Percentiles rank a stretch among this genome's conserved stretches.
phyloP scores from a whole-genome alignment of 768 basidiomycete genomes.

The Auriscalpium orientale region DNA sequence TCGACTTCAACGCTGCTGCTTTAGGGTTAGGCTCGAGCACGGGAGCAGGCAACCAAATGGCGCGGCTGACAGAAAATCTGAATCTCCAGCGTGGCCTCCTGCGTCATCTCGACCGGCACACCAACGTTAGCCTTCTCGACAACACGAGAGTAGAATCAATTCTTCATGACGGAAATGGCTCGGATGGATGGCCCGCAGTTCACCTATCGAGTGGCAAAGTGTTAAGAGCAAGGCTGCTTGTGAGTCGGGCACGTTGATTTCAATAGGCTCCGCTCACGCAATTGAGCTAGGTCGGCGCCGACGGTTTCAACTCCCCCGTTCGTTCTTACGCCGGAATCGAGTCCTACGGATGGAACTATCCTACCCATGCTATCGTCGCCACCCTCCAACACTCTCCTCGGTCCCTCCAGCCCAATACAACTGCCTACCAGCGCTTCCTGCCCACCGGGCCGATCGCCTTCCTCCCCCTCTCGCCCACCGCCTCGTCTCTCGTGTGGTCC shows the following conservation, averaged over 20 bases:
- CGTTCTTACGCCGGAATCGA: conserved; percentile 77
- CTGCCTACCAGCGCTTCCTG: conserved; percentile 90
- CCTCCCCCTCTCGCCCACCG: conserved; percentile 72
- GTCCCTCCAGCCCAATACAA: conserved; percentile 54
- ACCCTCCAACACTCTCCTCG: conserved; percentile 73
- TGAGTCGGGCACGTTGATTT: conserved; percentile 21
- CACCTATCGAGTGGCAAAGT: conserved; percentile 60
- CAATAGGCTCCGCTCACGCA: not conserved
- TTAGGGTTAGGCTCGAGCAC: conserved; percentile 22
- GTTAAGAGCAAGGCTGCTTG: conserved; percentile 69
- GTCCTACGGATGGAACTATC: conserved; percentile 88
- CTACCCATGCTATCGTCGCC: conserved; percentile 84
- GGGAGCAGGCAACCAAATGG: conserved; percentile 42
- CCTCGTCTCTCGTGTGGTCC: conserved; percentile 92
- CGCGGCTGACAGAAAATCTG: conserved; percentile 83
- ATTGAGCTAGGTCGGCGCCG: conserved; percentile 75
- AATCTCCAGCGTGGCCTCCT: conserved; percentile 88
- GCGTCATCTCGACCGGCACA: conserved; percentile 44
- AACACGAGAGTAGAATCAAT: conserved; percentile 72
- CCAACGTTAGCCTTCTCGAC: conserved; percentile 58
- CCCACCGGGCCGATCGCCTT: conserved; percentile 95
- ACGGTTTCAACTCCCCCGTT: conserved; percentile 93
- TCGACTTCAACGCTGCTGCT: conserved; percentile 58
- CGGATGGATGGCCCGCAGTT: conserved; percentile 75
- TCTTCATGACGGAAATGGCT: conserved; percentile 34